A percentile compares a stretch with the other conserved stretches of the same genome.
These are phyloP conservation scores for Acacia acuminata DNA, from an alignment of 306 rosid genomes.

Conservation along the genomic window DNA sequence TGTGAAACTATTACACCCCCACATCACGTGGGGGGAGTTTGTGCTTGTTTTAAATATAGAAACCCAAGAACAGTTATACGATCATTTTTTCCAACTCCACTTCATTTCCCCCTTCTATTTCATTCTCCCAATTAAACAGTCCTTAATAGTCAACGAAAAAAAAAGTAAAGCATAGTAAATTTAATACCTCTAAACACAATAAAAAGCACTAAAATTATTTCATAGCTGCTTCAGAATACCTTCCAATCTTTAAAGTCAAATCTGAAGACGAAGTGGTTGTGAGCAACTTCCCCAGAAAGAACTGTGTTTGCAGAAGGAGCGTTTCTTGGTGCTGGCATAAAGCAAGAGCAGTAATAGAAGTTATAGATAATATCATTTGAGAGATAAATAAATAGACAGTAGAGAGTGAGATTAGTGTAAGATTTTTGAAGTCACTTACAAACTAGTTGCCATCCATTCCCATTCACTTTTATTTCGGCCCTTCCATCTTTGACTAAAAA, in stretches of 20 bases:
- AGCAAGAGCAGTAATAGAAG: constrained; percentile 1
- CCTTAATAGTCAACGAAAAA: neutral
- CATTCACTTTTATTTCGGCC: constrained; percentile 46
- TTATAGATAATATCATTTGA: neutral
- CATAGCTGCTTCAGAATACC: constrained; percentile 29
- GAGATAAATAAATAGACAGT: neutral
- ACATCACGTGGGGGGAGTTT: no score
- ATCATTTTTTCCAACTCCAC: neutral
- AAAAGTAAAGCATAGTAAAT: neutral
- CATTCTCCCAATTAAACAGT: neutral
- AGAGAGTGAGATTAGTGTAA: neutral
- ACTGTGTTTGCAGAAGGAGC: constrained; percentile 49
- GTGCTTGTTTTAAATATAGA: neutral
- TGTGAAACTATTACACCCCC: no score
- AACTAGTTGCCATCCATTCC: constrained; percentile 45
- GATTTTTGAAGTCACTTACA: constrained; percentile 42
- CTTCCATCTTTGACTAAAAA: constrained; percentile 60
- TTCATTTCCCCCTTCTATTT: neutral
- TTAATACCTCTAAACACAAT: neutral
- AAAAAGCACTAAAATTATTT: neutral
- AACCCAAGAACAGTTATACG: neutral
- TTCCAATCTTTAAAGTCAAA: constrained; percentile 56
- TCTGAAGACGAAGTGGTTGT: constrained; percentile 53
- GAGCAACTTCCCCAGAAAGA: constrained; percentile 39
- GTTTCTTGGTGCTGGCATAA: constrained; percentile 51